Base-by-base conservation (phyloP, 2,329 filamentous ascomycete genomes). In the Pyrenophora graminea region DNA sequence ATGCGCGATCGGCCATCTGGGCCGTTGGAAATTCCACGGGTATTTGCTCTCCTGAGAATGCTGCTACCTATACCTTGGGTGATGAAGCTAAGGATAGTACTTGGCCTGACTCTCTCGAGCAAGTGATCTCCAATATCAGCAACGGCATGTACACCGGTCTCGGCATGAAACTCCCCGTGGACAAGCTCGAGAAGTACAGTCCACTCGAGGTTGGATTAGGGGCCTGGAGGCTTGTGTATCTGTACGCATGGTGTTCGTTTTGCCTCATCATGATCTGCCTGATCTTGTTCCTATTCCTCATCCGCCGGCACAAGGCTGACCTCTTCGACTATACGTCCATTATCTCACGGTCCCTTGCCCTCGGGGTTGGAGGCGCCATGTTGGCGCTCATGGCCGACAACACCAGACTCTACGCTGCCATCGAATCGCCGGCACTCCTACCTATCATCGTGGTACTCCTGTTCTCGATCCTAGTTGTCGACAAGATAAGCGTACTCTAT, bases 251-350 rank as follows among this genome's bases (percentile, higher is more conserved):
- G 64, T 58, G 62, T 15, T 69, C 68, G 8, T 66, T 73, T 45
- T 72, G 70, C 59, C 58, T 70, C 21, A 66, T 76, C 23, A 60
- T 74, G 10, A 37, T 67, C n/a, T 69, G 68, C 45, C 59, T 70
- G 15, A 68, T 76, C 44, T 38, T 68, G 34, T 76, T 76, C 58
- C 67, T 74, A 6, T 58, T 74, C 55, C 63, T 77, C 10, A 75
- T 76, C 55, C 68, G 73, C 6, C 61, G 66, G n/a, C 67, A 73
- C 58, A 72, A 69, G 39, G 64, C 66, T 48, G 74, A 77, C 51
- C 45, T 71, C 12, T 76, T 73, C 60, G 74, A 77, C 56, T 71
- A 65, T 49, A 68, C 72, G 13, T 71, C 71, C 18, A 59, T 76
- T 44, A 63, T 70, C 30, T 41, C 63, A 9, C 69, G 71, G 17